These are phyloP conservation scores for Ambispora gerdemannii DNA, from an alignment of 192 early-diverging fungal species.

Conservation along the genomic window DNA sequence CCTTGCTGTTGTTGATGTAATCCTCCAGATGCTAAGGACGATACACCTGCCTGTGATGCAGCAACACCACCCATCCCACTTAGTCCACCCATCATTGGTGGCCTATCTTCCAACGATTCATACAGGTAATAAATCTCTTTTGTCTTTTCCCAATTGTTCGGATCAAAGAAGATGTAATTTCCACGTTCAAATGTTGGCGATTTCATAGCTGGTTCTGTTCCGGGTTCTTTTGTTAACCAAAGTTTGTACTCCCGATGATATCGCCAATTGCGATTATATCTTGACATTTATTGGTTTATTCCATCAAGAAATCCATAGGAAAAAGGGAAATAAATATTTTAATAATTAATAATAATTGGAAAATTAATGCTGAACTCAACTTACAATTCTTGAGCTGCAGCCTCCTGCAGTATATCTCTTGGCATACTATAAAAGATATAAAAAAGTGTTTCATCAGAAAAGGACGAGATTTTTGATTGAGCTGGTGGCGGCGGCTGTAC, in stretches of 20 bases:
- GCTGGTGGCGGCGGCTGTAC: conserved; percentile 68
- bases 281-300: conserved; percentile 1
- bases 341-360: no score
- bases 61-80: not conserved
- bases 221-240: conserved; percentile 87
- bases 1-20: conserved; percentile 20
- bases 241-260: conserved; percentile 92
- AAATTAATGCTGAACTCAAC: conserved; percentile 11
- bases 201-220: conserved; percentile 51
- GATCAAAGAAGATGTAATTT: conserved; percentile 91
- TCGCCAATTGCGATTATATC: conserved; percentile 87
- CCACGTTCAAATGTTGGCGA: conserved; percentile 76
- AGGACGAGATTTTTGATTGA: conserved; percentile 65
- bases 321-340: not conserved
- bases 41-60: not conserved
- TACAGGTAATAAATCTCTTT: conserved; percentile 86
- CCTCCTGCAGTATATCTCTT: conserved; percentile 87
- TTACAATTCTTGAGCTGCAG: conserved; percentile 89
- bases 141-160: conserved; percentile 81
- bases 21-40: conserved; percentile 1
- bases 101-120: conserved; percentile 81
- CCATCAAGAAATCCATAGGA: not conserved
- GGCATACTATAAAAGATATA: conserved; percentile 98
- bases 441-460: conserved; percentile 92
- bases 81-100: conserved; percentile 1